phyloP scores from a whole-genome alignment of 1,284 basidiomycete species.

The Bjerkandera adusta region DNA sequence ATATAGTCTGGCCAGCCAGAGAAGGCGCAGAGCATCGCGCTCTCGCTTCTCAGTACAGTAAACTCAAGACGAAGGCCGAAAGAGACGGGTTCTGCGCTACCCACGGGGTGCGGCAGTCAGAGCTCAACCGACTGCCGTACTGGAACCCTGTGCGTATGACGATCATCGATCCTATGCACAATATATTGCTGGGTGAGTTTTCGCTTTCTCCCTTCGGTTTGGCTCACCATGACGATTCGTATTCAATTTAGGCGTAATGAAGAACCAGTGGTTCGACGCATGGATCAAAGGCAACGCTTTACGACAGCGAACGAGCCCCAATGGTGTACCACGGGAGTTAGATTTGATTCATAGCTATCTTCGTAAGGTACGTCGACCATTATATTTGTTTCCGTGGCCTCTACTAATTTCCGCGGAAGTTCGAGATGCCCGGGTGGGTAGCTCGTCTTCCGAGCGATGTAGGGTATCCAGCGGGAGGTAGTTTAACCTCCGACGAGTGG shows the following conservation, averaged over 20 bases:
- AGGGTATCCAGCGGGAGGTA: slow-evolving; percentile 33
- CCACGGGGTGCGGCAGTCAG: slow-evolving; percentile 27
- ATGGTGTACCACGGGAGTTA: slow-evolving; percentile 22
- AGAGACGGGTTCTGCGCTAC: slow-evolving; percentile 19
- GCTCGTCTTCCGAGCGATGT: slow-evolving; percentile 27
- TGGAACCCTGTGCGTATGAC: slow-evolving; percentile 29
- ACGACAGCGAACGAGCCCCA: slow-evolving; percentile 16
- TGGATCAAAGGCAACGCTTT: slow-evolving; percentile 27
- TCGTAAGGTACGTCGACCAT: slow-evolving; percentile 13
- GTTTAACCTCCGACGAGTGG: slow-evolving; percentile 32
- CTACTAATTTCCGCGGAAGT: slow-evolving; percentile 18
- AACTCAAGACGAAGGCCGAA: slow-evolving; percentile 10
- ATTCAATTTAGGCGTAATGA: slow-evolving; percentile 22
- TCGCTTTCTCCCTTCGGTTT: neutral
- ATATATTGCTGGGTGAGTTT: slow-evolving; percentile 29
- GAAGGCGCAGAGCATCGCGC: slow-evolving; percentile 16
- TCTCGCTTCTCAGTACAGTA: slow-evolving; percentile 16
- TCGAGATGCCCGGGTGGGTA: slow-evolving; percentile 30
- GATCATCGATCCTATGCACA: slow-evolving; percentile 35
- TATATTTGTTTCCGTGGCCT: neutral
- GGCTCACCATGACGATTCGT: neutral
- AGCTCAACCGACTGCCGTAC: slow-evolving; percentile 30
- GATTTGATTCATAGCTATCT: slow-evolving; percentile 25
- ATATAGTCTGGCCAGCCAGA: slow-evolving; percentile 17
- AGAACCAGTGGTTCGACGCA: slow-evolving; percentile 28